phyloP scores from a whole-genome alignment of 768 basidiomycete genomes.

The Mycena kentingensis region DNA sequence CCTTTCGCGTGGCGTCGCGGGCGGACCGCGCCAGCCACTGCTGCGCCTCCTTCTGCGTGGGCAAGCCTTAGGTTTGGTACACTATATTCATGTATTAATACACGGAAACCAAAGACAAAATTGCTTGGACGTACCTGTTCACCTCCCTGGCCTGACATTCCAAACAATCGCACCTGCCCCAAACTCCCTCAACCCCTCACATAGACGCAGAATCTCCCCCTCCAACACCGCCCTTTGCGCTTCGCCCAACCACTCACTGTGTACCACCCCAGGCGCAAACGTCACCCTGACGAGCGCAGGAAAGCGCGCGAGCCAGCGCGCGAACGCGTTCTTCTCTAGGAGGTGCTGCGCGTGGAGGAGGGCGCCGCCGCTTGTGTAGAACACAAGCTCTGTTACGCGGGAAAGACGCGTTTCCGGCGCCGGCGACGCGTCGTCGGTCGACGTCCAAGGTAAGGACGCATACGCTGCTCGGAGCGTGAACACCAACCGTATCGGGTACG shows the following conservation, averaged over 20 bases:
- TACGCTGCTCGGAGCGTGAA: background rate
- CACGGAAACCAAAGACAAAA: no score
- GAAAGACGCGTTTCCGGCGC: conserved; percentile 4
- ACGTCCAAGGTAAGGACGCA: background rate
- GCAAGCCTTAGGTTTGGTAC: no score
- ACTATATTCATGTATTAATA: no score
- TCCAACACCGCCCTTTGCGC: background rate
- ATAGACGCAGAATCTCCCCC: background rate
- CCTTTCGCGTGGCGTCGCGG: no score
- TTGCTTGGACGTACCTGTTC: no score
- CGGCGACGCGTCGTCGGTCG: background rate
- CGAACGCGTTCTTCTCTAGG: conserved; percentile 1
- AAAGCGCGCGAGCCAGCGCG: conserved; percentile 12
- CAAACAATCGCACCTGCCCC: background rate
- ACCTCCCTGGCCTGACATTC: background rate
- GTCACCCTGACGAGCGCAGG: conserved; percentile 1
- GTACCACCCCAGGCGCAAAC: background rate
- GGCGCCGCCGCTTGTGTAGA: background rate
- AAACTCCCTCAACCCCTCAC: background rate
- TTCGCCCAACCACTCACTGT: background rate
- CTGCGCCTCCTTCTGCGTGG: no score
- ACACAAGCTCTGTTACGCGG: conserved; percentile 1
- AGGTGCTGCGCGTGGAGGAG: conserved; percentile 7
- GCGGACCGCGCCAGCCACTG: no score
- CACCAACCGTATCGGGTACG: background rate